Evolutionary conservation across 768 basidiomycete genomes (phyloP).

Genomic region (Mycena kentingensis): DNA sequence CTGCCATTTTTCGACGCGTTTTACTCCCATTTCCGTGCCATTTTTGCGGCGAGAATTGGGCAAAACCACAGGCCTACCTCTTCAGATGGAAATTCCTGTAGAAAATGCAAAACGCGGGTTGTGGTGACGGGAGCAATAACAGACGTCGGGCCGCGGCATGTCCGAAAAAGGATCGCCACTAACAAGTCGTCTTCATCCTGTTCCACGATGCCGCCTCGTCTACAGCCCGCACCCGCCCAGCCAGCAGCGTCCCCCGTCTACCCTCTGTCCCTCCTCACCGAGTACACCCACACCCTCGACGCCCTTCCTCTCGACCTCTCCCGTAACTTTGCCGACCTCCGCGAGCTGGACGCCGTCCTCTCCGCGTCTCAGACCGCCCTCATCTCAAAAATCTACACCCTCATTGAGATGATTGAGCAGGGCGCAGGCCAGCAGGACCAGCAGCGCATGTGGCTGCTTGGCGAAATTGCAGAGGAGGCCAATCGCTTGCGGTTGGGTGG

Average conservation of each 20-base stretch:
- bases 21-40: too few relatives aligned
- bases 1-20: too few relatives aligned
- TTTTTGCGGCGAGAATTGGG: too few relatives aligned
- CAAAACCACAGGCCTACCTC: too few relatives aligned
- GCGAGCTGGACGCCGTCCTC: slow-evolving; percentile 97
- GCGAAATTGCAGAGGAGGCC: slow-evolving; percentile 94
- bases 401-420: slow-evolving; percentile 77
- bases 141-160: too few relatives aligned
- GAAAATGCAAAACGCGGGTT: too few relatives aligned
- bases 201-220: too few relatives aligned
- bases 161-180: too few relatives aligned
- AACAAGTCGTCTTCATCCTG: too few relatives aligned
- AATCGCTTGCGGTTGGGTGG: slow-evolving; percentile 87
- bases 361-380: slow-evolving; percentile 84
- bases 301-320: slow-evolving; percentile 93
- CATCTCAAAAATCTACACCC: slow-evolving; percentile 72
- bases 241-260: slow-evolving; percentile 47
- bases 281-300: slow-evolving; percentile 92
- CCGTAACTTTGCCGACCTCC: slow-evolving; percentile 90
- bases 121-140: too few relatives aligned
- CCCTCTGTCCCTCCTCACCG: slow-evolving; percentile 69
- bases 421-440: slow-evolving; percentile 57
- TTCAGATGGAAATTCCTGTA: too few relatives aligned
- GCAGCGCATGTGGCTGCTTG: slow-evolving; percentile 82
- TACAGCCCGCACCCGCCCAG: neutral